A percentile compares a stretch with the other conserved stretches of the same genome.
Conservation (phyloP, 1,284 basidiomycete species). For the Ganoderma multipileum region DNA sequence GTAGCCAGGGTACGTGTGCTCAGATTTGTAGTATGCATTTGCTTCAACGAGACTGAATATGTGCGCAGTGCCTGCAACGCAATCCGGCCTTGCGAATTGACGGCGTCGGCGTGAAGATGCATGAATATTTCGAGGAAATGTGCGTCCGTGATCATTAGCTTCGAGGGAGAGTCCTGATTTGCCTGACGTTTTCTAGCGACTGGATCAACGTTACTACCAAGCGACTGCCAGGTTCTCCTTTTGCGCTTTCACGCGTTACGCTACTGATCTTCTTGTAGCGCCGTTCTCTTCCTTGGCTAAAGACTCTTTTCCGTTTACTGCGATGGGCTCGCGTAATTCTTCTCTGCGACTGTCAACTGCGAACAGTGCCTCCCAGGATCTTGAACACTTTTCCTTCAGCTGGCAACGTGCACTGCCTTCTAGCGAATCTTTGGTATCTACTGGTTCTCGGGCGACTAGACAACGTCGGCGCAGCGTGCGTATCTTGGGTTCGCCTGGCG, state of each 20-base stretch:
- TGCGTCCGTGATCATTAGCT: slow-evolving; percentile 37
- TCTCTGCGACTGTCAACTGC: neutral
- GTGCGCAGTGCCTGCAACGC: slow-evolving; percentile 57
- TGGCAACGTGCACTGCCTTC: slow-evolving; percentile 13
- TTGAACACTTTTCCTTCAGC: slow-evolving; percentile 22
- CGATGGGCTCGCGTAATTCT: neutral
- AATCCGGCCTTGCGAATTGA: slow-evolving; percentile 54
- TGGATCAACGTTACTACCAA: slow-evolving; percentile 42
- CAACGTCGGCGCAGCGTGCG: slow-evolving; percentile 6
- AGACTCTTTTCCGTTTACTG: neutral
- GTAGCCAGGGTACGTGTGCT: slow-evolving; percentile 45
- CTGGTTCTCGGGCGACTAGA: neutral
- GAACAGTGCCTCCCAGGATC: neutral
- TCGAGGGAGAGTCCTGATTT: neutral
- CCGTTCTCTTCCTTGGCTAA: slow-evolving; percentile 9
- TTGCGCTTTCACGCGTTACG: neutral
- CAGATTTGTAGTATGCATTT: neutral
- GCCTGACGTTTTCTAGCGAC: slow-evolving; percentile 41
- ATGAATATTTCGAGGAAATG: slow-evolving; percentile 54
- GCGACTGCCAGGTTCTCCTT: slow-evolving; percentile 28
- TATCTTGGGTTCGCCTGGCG: slow-evolving; percentile 8
- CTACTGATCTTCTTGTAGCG: slow-evolving; percentile 7
- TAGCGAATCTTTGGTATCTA: neutral
- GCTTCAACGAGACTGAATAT: neutral
- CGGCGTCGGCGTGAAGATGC: slow-evolving; percentile 48